Evolutionary conservation across 2,329 filamentous ascomycete species (phyloP).

Genomic region (Chalara sp.): DNA sequence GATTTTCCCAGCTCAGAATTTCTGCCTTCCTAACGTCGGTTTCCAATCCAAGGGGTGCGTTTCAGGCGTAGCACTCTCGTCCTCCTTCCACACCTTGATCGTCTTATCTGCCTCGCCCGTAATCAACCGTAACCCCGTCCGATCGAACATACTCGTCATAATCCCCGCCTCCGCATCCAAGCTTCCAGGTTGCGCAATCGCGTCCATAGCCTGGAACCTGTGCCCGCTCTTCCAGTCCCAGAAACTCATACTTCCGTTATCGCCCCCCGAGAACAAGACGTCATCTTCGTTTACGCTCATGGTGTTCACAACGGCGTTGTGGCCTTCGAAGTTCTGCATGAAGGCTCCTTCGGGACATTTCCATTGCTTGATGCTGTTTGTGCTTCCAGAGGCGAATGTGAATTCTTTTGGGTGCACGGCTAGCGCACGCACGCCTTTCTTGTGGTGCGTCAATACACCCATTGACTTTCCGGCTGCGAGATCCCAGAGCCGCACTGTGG

Average conservation of each 20-base stretch:
- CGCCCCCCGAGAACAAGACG: conserved; percentile 87
- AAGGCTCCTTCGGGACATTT: conserved; percentile 97
- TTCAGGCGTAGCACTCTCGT: conserved; percentile 84
- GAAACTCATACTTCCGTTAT: conserved; percentile 95
- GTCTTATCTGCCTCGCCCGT: conserved; percentile 97
- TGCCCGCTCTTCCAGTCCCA: conserved; percentile 99
- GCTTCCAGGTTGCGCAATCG: conserved; percentile 87
- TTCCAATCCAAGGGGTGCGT: conserved; percentile 91
- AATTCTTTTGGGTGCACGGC: conserved; percentile 86
- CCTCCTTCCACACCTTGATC: conserved; percentile 96
- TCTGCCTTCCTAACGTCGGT: conserved; percentile 69
- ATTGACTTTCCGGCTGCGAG: conserved; percentile 93
- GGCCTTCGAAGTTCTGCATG: conserved; percentile 98
- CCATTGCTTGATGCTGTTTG: conserved; percentile 97
- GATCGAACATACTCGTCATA: conserved; percentile 90
- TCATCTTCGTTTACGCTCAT: conserved; percentile 91
- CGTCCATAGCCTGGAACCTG: conserved; percentile 83
- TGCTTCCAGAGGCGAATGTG: conserved; percentile 89
- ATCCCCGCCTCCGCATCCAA: conserved; percentile 91
- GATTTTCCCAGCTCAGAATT: conserved; percentile 47
- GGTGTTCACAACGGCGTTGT: conserved; percentile 94
- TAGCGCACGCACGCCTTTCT: conserved; percentile 87
- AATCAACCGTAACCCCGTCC: conserved; percentile 81
- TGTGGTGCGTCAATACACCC: conserved; percentile 95
- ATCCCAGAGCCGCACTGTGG: conserved; percentile 89